A percentile compares a stretch with the other conserved stretches of the same genome.
Conservation (phyloP, 1,284 basidiomycete species). For the Marasmius fiardii region DNA sequence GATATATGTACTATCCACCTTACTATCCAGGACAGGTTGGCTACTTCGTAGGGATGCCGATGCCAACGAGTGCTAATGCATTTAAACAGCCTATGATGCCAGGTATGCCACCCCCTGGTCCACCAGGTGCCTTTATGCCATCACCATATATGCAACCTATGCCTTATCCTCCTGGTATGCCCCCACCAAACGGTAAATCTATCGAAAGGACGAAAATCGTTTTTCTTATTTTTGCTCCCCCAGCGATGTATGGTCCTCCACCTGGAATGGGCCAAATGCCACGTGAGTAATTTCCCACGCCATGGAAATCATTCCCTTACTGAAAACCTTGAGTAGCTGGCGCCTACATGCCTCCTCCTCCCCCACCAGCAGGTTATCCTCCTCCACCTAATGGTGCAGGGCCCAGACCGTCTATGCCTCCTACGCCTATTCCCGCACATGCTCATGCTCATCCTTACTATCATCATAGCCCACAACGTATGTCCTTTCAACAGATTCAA, state of each 20-base stretch:
- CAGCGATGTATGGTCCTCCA: conserved; percentile 72
- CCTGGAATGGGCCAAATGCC: conserved; percentile 81
- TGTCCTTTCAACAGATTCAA: conserved; percentile 30
- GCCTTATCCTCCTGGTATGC: conserved; percentile 75
- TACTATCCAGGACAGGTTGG: conserved; percentile 75
- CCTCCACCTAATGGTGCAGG: conserved; percentile 71
- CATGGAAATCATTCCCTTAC: neutral
- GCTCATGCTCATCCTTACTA: conserved; percentile 83
- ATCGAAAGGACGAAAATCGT: conserved; percentile 1
- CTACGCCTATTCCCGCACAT: conserved; percentile 79
- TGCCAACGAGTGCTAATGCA: conserved; percentile 3
- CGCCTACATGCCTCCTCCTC: conserved; percentile 20
- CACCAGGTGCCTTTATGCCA: conserved; percentile 73
- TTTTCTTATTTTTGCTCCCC: conserved; percentile 7
- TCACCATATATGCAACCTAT: conserved; percentile 79
- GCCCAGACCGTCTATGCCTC: conserved; percentile 79
- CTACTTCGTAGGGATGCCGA: conserved; percentile 12
- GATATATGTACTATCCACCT: conserved; percentile 71
- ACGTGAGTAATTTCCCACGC: conserved; percentile 44
- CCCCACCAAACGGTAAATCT: conserved; percentile 59
- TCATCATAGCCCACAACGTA: conserved; percentile 82
- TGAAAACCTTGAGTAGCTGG: conserved; percentile 33
- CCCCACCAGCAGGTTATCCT: conserved; percentile 59
- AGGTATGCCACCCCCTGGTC: conserved; percentile 70
- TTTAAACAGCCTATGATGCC: conserved; percentile 68